phyloP scores from a whole-genome alignment of 164 flowering plant genomes.

The Malania oleifera region DNA sequence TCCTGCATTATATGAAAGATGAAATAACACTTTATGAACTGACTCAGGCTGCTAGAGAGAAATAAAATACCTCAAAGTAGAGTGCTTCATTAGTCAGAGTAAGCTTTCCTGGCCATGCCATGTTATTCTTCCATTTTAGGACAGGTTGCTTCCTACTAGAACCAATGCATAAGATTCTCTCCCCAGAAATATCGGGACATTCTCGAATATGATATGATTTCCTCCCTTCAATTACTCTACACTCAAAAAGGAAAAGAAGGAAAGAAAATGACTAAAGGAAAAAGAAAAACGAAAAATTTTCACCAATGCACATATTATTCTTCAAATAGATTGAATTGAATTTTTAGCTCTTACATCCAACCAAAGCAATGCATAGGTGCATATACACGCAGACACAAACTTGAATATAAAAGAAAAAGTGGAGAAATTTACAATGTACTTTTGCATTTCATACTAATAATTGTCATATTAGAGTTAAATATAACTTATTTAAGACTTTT shows the following conservation, averaged over 20 bases:
- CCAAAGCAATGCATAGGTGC: no score
- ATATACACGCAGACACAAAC: no score
- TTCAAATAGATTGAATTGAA: no score
- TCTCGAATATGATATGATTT: constrained; percentile 51
- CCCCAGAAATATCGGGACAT: constrained; percentile 29
- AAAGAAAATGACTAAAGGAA: background rate
- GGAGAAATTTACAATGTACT: no score
- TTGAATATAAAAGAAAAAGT: no score
- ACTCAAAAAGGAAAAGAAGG: constrained; percentile 7
- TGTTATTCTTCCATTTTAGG: constrained; percentile 85
- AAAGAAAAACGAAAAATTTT: background rate
- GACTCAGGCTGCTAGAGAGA: no score
- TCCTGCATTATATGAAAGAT: no score
- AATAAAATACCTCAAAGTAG: constrained; percentile 86
- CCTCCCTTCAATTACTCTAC: constrained; percentile 80
- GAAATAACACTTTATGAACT: no score
- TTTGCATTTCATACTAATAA: no score
- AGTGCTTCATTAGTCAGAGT: constrained; percentile 81
- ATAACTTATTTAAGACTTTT: no score
- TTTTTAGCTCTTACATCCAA: no score
- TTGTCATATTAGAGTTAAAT: no score
- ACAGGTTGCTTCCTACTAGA: constrained; percentile 83
- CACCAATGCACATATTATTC: background rate
- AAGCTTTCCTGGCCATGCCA: constrained; percentile 93
- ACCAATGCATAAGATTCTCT: constrained; percentile 68